Conservation (phyloP, 202 grass and related monocot genomes). For the Miscanthus sacchariflorus region DNA sequence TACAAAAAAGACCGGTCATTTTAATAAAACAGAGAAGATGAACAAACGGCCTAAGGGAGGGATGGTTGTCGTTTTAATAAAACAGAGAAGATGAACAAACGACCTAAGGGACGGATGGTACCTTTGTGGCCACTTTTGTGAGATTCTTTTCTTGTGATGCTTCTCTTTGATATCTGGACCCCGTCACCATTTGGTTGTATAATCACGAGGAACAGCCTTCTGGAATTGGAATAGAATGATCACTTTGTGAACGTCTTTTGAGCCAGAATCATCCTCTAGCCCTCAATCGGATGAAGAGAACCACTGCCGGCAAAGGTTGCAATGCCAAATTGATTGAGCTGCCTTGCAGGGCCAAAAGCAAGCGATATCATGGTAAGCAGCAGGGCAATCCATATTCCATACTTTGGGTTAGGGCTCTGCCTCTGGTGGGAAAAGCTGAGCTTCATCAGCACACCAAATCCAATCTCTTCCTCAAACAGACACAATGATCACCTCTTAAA, state of each 20-base stretch:
- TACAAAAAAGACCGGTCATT: slow-evolving; percentile 30
- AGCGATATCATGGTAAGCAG: slow-evolving; percentile 41
- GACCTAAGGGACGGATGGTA: background rate
- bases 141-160: slow-evolving; percentile 25
- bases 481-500: slow-evolving; percentile 15
- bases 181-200: slow-evolving; percentile 22
- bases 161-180: slow-evolving; percentile 28
- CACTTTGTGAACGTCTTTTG: slow-evolving; percentile 20
- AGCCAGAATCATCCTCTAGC: slow-evolving; percentile 17
- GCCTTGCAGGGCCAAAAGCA: slow-evolving; percentile 25
- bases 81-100: slow-evolving; percentile 11
- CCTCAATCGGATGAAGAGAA: background rate
- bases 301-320: background rate
- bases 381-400: slow-evolving; percentile 35
- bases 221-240: slow-evolving; percentile 41
- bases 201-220: slow-evolving; percentile 39
- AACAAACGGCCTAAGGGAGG: background rate
- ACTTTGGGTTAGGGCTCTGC: slow-evolving; percentile 17
- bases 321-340: slow-evolving; percentile 43
- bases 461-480: slow-evolving; percentile 22
- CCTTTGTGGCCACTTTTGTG: background rate
- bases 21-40: slow-evolving; percentile 22
- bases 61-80: slow-evolving; percentile 2
- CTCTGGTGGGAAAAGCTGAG: slow-evolving; percentile 22
- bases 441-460: slow-evolving; percentile 28